These are phyloP conservation scores for Hanseniaspora clermontiae DNA, from an alignment of 805 yeast genomes.

Conservation along the genomic window DNA sequence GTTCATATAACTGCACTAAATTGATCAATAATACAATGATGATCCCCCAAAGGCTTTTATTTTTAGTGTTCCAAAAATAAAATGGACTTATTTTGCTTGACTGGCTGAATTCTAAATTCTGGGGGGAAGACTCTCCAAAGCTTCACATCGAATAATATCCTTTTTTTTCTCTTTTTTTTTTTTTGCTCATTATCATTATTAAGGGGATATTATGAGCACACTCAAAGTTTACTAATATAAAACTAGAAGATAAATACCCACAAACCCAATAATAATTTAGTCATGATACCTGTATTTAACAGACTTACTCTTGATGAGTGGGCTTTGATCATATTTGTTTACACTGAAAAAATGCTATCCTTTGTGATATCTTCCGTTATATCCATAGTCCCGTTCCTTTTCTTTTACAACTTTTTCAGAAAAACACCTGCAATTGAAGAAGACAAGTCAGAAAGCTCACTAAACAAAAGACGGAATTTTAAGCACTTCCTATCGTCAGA, in stretches of 20 bases:
- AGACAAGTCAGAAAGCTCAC: neutral
- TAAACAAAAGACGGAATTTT: conserved; percentile 10
- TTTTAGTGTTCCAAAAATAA: neutral
- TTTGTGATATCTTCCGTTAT: neutral
- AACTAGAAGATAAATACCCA: conserved; percentile 5
- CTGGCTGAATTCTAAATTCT: neutral
- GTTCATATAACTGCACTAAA: no score
- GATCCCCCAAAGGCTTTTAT: no score
- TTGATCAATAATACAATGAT: no score
- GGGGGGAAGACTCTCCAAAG: neutral
- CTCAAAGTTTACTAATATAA: neutral
- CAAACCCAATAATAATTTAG: neutral
- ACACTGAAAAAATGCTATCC: conserved; percentile 8
- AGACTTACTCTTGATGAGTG: conserved; percentile 12
- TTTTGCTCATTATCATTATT: neutral
- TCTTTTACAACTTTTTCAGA: neutral
- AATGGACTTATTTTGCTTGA: neutral
- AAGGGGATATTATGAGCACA: neutral
- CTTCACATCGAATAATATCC: neutral
- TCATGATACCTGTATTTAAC: conserved; percentile 8
- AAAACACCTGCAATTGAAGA: neutral
- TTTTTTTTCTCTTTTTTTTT: no score
- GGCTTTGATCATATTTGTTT: conserved; percentile 9
- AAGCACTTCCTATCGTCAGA: conserved; percentile 17
- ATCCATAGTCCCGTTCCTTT: neutral